A percentile compares a stretch with the other conserved stretches of the same genome.
Evolutionary conservation across 2,329 filamentous ascomycete genomes (phyloP).

Genomic region (Dothistroma septosporum): DNA sequence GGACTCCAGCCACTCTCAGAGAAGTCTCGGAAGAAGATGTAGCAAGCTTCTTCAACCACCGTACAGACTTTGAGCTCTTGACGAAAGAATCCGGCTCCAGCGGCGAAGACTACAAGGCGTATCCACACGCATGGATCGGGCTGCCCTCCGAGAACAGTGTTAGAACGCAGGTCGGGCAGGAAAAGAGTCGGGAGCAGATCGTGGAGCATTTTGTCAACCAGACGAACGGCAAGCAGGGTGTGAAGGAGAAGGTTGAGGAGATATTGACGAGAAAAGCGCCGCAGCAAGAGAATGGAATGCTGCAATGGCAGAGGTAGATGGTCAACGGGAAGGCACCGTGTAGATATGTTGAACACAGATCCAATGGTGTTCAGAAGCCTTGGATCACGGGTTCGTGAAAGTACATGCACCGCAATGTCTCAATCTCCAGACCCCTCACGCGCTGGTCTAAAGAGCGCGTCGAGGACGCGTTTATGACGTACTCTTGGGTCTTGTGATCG

Average conservation of each 20-base stretch:
- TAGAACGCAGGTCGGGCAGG: constrained; percentile 37
- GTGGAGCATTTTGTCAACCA: constrained; percentile 39
- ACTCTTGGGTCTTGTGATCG: not conserved
- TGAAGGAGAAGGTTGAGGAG: constrained; percentile 58
- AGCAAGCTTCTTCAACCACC: constrained; percentile 55
- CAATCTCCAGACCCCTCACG: no score
- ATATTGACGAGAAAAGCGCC: constrained; percentile 50
- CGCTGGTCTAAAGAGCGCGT: no score
- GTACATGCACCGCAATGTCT: no score
- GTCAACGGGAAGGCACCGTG: not conserved
- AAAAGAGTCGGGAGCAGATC: constrained; percentile 35
- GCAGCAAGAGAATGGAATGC: constrained; percentile 9
- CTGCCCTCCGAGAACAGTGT: constrained; percentile 69
- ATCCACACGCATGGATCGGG: constrained; percentile 67
- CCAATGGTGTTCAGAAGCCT: not conserved
- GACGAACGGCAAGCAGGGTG: constrained; percentile 45
- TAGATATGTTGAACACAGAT: not conserved
- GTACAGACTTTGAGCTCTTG: constrained; percentile 55
- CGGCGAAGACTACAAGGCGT: constrained; percentile 59
- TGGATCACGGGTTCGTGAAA: not conserved
- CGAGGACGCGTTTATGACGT: not conserved
- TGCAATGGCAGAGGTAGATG: constrained; percentile 8
- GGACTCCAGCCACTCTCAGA: constrained; percentile 71
- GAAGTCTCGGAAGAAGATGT: constrained; percentile 59
- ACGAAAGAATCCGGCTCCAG: constrained; percentile 34